These are phyloP conservation scores for Yarrowia keelungensis DNA, from an alignment of 805 yeast genomes.

Conservation along the genomic window DNA sequence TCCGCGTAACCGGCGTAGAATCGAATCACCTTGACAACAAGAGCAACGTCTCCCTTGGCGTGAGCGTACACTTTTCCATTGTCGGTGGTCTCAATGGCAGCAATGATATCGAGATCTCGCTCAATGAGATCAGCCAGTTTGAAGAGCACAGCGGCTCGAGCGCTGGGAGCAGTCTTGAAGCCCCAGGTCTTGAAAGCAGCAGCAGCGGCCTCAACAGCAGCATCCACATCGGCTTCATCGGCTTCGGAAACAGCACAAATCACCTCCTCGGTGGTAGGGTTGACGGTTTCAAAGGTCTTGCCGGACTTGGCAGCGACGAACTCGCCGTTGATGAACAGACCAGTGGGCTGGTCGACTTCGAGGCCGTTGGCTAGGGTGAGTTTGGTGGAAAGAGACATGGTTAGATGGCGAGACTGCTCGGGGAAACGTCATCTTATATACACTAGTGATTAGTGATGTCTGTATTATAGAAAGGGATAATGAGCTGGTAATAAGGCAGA, in stretches of 20 bases:
- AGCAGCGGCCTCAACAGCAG: constrained; percentile 84
- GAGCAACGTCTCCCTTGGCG: constrained; percentile 58
- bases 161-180: constrained; percentile 61
- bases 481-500: no score
- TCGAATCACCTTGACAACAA: constrained; percentile 61
- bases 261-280: constrained; percentile 57
- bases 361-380: constrained; percentile 66
- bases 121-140: constrained; percentile 84
- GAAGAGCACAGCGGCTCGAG: constrained; percentile 66
- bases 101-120: constrained; percentile 71
- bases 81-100: constrained; percentile 85
- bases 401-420: not conserved
- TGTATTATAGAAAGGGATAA: no score
- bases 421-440: constrained; percentile 12
- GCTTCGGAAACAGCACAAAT: constrained; percentile 75
- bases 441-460: constrained; percentile 23
- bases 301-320: constrained; percentile 65
- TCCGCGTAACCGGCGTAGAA: constrained; percentile 81
- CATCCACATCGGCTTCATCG: constrained; percentile 73
- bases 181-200: constrained; percentile 81
- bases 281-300: constrained; percentile 65
- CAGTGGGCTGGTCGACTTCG: constrained; percentile 78
- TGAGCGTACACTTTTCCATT: constrained; percentile 74
- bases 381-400: constrained; percentile 11
- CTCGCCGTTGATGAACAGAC: constrained; percentile 86